Evolutionary conservation across 1,284 basidiomycete genomes (phyloP), one percentile per base, ranked within the genome.

Genomic region (Omphalotus olearius): DNA sequence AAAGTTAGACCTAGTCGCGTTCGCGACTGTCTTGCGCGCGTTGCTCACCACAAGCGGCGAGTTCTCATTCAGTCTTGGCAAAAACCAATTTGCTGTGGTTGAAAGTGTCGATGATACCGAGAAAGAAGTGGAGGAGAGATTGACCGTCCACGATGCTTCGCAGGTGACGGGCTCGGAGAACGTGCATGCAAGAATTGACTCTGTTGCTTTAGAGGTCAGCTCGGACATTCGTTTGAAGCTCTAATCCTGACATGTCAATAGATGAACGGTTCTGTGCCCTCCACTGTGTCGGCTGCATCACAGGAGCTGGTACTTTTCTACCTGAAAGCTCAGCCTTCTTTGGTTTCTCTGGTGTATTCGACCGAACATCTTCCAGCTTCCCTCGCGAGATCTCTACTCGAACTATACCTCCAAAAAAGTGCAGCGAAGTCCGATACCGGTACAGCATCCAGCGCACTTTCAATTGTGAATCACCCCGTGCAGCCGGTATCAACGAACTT

Each of bases 51-150:
- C 46, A 16, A 50, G 35, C 20, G 52, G 52, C 28, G 52, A 53
- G 36, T 53, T 53, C 38, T 37, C 52, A 14, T 53, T 53, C 40
- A 18, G 38, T 6, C 11, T 40, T 6, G 52, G 52, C 11, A 37
- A 44, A 28, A 30, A 43, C 14, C 6, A 30, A 13, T 47, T 17
- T 18, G 52, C 38, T 9, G 16, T 47, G 25, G 41, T 53, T 17
- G 52, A 49, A 30, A 47, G 52, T 45, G 18, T 53, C 17, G 52
- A 53, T 43, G 23, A 43, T 3, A 43, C 41, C 20, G 47, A 53
- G 35, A 28, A 25, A 5, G 39, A 50, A 23, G 33, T 46, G 20
- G 38, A 25, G 18, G 52, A 53, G 35, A 41, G 20, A 16, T 33
- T 50, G 10, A 20, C 25, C 10, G 45, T 38, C 17, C 26, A 44